Base-by-base conservation (phyloP, 306 rosid species). In the Prunus persica region DNA sequence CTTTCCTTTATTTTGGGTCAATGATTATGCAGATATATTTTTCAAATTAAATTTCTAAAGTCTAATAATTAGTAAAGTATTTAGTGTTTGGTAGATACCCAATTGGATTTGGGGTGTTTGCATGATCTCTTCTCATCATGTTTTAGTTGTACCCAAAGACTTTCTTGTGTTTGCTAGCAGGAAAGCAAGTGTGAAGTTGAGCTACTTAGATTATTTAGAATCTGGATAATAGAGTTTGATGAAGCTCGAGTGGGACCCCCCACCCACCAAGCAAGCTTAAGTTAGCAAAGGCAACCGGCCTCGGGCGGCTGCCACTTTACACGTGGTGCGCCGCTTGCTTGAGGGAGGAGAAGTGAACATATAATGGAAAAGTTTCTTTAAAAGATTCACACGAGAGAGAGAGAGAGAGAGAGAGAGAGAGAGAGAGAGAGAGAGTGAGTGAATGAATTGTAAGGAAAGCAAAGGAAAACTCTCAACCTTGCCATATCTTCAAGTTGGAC, bases 391-490 rank as follows among this genome's bases (percentile, higher is more conserved):
- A 8, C 0, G 67, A 63, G 45, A 63, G 68, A 60, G 34, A 12
- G 18, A 57, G 64, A 12, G 6, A 19, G 65, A 12, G 6, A 19
- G 65, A 11, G 61, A 52, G n/a, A 19, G 38, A 11, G 61, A 52
- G n/a, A 19, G 38, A 34, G 43, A 3, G 14, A n/a, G n/a, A n/a
- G n/a, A 12, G 6, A 19, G 65, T 1, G 43, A 25, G 2, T 6
- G 49, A 56, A 72, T 45, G 60, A 45, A 73, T 11, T 45, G 69
- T 45, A 45, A 28, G 77, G 47, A 60, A 73, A 73, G 77, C 69
- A 46, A 73, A 60, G 77, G 30, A 58, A 24, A 25, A 46, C 38
- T 0, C 19, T 28, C 67, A 63, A 30, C 57, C 28, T 57, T 73
- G 46, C 58, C 77, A 46, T 73, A 60, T 73, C 77, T 24, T 73